Conservation (phyloP, 2,329 filamentous ascomycete genomes). For the Colletotrichum sp. region DNA sequence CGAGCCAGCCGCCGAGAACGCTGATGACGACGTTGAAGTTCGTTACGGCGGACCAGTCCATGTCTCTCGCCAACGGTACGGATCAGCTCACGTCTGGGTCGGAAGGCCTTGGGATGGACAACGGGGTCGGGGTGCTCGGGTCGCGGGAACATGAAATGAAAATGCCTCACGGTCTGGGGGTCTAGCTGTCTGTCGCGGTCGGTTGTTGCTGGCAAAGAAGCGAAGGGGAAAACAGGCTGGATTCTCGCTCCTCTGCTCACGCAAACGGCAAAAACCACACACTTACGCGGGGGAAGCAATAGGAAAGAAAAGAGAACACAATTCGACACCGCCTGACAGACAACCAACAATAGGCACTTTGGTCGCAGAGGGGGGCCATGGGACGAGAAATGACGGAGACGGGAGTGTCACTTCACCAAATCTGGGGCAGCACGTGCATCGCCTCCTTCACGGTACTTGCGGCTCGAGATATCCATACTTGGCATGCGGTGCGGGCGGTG, state of each 20-base stretch:
- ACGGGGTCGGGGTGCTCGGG: neutral
- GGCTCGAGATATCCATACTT: neutral
- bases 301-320: neutral
- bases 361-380: neutral
- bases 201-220: neutral
- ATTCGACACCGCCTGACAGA: neutral
- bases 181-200: too few species aligned
- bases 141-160: neutral
- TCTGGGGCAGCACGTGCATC: neutral
- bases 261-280: neutral
- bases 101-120: neutral
- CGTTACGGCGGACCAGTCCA: constrained; percentile 24
- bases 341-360: neutral
- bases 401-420: neutral
- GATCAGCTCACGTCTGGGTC: neutral
- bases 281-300: neutral
- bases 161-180: neutral
- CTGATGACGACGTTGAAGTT: constrained; percentile 83
- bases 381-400: neutral
- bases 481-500: neutral
- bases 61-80: neutral
- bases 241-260: neutral
- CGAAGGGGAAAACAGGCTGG: neutral
- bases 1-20: constrained; percentile 84
- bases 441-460: neutral